Conservation (phyloP, 495 filamentous ascomycete species). For the Hyaloscypha variabilis region DNA sequence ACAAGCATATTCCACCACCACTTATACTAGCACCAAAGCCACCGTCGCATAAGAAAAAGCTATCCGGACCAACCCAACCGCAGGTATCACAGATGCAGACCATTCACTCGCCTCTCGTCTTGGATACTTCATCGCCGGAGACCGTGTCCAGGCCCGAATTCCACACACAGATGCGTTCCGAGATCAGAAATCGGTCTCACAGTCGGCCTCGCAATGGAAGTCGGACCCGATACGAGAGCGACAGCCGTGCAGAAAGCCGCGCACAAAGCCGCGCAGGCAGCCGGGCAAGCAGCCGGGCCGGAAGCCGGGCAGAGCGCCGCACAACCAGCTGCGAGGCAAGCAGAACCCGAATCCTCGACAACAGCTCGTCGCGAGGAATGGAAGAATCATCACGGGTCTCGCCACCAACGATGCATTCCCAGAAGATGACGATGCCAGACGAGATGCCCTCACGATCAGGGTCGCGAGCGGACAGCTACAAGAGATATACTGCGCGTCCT, state of each 20-base stretch:
- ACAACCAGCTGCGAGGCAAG: neutral
- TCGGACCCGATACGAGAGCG: neutral
- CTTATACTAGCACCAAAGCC: neutral
- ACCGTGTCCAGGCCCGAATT: neutral
- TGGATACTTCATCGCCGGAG: neutral
- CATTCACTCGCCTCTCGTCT: neutral
- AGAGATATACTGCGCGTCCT: neutral
- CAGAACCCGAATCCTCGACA: neutral
- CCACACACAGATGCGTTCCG: neutral
- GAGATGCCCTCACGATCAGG: slow-evolving; percentile 2
- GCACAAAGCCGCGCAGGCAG: neutral
- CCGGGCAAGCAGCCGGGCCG: too few relatives aligned
- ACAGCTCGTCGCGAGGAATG: neutral
- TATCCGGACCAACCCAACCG: neutral
- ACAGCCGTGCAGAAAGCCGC: neutral
- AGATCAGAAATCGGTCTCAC: neutral
- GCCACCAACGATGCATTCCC: neutral
- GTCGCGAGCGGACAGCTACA: slow-evolving; percentile 4
- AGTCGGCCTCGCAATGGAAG: neutral
- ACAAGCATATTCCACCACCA: slow-evolving; percentile 1
- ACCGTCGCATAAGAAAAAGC: neutral
- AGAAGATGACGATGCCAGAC: neutral
- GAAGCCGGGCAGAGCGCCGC: neutral
- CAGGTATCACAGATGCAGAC: neutral
- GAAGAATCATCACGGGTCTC: slow-evolving; percentile 10